These are phyloP conservation scores for Ceratocystis smalleyi DNA, from an alignment of 2,329 filamentous ascomycete species.

Conservation along the genomic window DNA sequence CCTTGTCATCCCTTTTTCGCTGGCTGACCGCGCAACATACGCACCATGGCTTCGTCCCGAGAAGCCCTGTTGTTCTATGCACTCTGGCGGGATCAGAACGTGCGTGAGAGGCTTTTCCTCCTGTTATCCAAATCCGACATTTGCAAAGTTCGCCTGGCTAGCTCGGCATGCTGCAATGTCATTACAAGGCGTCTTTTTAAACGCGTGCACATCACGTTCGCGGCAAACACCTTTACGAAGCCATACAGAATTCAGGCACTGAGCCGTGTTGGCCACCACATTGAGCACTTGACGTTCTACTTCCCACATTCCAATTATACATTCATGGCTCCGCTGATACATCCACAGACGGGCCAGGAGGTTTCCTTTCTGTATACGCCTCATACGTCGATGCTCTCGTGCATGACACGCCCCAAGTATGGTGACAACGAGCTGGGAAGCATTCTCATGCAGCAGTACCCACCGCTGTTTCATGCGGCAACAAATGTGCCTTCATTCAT, in stretches of 20 bases:
- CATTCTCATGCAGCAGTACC: slow-evolving; percentile 72
- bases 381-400: slow-evolving; percentile 48
- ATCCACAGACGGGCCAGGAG: slow-evolving; percentile 61
- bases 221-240: slow-evolving; percentile 59
- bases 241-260: slow-evolving; percentile 58
- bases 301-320: slow-evolving; percentile 64
- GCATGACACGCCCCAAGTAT: slow-evolving; percentile 56
- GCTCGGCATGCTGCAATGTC: slow-evolving; percentile 54
- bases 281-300: slow-evolving; percentile 63
- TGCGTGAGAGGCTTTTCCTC: slow-evolving; percentile 37
- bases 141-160: slow-evolving; percentile 48
- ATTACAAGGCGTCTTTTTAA: slow-evolving; percentile 55
- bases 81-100: slow-evolving; percentile 37
- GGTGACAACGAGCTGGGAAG: slow-evolving; percentile 65
- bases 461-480: slow-evolving; percentile 75
- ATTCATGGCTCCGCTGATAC: slow-evolving; percentile 70
- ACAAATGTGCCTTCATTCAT: slow-evolving; percentile 79
- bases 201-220: slow-evolving; percentile 54
- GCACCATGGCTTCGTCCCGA: slow-evolving; percentile 1
- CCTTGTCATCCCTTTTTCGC: slow-evolving; percentile 13
- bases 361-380: slow-evolving; percentile 70
- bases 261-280: slow-evolving; percentile 59
- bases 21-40: slow-evolving; percentile 14
- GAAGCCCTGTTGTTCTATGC: slow-evolving; percentile 35
- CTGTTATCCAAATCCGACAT: slow-evolving; percentile 36